Conservation (phyloP, 495 filamentous ascomycete genomes). For the Hypoxylon fragiforme region DNA sequence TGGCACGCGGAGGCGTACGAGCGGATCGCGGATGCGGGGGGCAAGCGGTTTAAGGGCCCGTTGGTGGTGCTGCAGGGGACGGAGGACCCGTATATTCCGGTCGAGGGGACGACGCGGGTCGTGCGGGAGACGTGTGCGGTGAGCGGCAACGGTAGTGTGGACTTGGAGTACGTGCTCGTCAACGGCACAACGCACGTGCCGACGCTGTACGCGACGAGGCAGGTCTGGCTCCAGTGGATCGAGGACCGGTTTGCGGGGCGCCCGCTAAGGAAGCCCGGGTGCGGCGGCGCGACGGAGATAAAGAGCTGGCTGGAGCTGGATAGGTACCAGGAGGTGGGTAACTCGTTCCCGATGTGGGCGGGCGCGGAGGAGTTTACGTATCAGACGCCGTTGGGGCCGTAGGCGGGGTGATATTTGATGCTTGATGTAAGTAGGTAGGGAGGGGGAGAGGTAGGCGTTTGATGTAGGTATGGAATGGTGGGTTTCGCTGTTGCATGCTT, state of each 20-base stretch:
- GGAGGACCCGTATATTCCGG: constrained; percentile 37
- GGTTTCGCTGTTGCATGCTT: no score
- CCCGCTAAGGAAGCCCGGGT: constrained; percentile 8
- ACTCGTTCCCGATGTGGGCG: constrained; percentile 39
- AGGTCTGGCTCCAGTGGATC: constrained; percentile 49
- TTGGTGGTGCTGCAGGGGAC: constrained; percentile 52
- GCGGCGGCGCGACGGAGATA: constrained; percentile 20
- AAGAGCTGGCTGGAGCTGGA: constrained; percentile 36
- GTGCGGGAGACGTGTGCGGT: constrained; percentile 42
- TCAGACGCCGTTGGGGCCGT: constrained; percentile 32
- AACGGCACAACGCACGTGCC: constrained; percentile 42
- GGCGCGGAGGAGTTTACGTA: constrained; percentile 35
- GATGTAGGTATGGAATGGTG: no score
- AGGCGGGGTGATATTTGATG: no score
- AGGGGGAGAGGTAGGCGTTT: no score
- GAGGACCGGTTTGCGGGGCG: constrained; percentile 39
- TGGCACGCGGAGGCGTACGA: constrained; percentile 34
- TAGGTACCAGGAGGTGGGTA: constrained; percentile 29
- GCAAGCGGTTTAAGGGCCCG: constrained; percentile 45
- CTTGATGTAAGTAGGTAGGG: no score
- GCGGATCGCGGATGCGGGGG: constrained; percentile 32
- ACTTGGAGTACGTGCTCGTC: constrained; percentile 41
- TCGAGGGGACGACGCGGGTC: constrained; percentile 31
- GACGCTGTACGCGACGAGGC: constrained; percentile 41
- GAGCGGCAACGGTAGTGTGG: constrained; percentile 31